A percentile compares a stretch with the other conserved stretches of the same genome.
These are phyloP conservation scores for Neurospora africana DNA, from an alignment of 495 filamentous ascomycete genomes.

Conservation along the genomic window DNA sequence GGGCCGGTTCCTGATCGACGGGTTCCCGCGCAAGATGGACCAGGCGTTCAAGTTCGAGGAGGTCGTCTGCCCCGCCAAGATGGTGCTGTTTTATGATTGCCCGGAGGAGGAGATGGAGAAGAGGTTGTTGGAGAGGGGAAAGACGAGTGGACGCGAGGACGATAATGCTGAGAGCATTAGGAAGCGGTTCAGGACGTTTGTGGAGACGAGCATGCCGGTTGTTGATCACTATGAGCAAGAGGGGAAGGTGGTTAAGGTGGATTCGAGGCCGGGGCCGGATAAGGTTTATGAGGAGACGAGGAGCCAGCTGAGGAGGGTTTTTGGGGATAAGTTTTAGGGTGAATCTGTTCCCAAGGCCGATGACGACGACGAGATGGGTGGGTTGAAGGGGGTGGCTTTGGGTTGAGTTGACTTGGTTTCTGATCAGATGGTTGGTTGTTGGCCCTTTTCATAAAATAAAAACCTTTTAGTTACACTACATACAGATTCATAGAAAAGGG, in stretches of 20 bases:
- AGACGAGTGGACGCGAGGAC: slow-evolving; percentile 82
- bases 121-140: slow-evolving; percentile 73
- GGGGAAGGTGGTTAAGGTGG: slow-evolving; percentile 67
- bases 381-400: too few species aligned
- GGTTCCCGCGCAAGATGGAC: slow-evolving; percentile 94
- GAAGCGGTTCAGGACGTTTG: slow-evolving; percentile 88
- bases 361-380: too few species aligned
- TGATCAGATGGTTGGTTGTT: too few species aligned
- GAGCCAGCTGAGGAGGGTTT: slow-evolving; percentile 23
- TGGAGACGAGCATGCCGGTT: slow-evolving; percentile 94
- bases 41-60: slow-evolving; percentile 90
- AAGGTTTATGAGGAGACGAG: slow-evolving; percentile 65
- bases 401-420: too few species aligned
- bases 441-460: too few species aligned
- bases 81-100: slow-evolving; percentile 88
- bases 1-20: slow-evolving; percentile 76
- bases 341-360: too few species aligned
- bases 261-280: slow-evolving; percentile 55
- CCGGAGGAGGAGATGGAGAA: slow-evolving; percentile 78
- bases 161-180: slow-evolving; percentile 92
- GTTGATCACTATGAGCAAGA: slow-evolving; percentile 72
- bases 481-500: too few species aligned
- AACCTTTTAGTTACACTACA: too few species aligned
- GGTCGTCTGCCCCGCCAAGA: slow-evolving; percentile 66
- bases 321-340: slow-evolving; percentile 25